Percentiles rank a stretch among this genome's conserved stretches.
Conservation (phyloP, 2,329 filamentous ascomycete species). For the Cercospora beticola region DNA sequence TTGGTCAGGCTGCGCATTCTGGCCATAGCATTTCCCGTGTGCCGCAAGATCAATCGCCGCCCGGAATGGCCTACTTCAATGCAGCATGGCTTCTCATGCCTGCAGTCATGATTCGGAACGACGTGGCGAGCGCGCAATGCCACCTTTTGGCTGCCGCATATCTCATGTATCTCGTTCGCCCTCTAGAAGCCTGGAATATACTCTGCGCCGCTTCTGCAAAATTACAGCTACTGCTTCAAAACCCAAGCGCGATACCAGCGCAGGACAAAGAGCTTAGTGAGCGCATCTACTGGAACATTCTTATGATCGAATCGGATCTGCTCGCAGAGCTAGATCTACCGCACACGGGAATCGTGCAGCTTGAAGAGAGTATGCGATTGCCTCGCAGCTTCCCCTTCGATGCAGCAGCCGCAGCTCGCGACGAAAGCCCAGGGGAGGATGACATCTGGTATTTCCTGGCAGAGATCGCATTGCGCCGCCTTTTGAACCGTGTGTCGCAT, state of each 20-base stretch:
- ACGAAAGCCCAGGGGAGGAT: constrained; percentile 57
- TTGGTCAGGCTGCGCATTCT: constrained; percentile 72
- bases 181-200: constrained; percentile 79
- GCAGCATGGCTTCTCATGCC: constrained; percentile 77
- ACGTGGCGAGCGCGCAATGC: constrained; percentile 74
- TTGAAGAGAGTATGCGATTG: constrained; percentile 75
- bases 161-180: constrained; percentile 77
- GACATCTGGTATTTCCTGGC: constrained; percentile 85
- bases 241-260: constrained; percentile 67
- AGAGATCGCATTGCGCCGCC: constrained; percentile 73
- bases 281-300: constrained; percentile 79
- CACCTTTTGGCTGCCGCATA: constrained; percentile 79
- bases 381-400: constrained; percentile 72
- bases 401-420: constrained; percentile 55
- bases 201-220: constrained; percentile 79
- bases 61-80: constrained; percentile 75
- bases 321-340: constrained; percentile 77
- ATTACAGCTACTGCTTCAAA: constrained; percentile 73
- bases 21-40: constrained; percentile 71
- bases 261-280: constrained; percentile 72
- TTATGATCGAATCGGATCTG: constrained; percentile 76
- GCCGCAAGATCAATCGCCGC: constrained; percentile 66
- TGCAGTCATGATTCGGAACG: constrained; percentile 76
- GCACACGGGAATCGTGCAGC: constrained; percentile 78
- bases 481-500: constrained; percentile 52